Base-by-base conservation (phyloP, 208 protist species). In the Phytomonas francai region DNA sequence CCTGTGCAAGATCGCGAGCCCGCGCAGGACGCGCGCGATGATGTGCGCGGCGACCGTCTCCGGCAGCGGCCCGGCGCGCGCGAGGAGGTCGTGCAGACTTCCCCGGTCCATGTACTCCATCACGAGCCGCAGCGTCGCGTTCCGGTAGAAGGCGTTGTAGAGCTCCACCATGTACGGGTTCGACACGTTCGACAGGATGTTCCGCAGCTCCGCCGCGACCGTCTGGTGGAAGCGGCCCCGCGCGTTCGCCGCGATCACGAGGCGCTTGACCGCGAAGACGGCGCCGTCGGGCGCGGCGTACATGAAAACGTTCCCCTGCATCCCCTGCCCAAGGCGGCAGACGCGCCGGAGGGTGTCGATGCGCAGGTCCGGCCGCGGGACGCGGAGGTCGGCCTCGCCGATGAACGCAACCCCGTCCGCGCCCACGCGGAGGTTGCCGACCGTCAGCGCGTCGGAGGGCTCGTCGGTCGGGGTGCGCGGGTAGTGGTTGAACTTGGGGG, bases 21-120 rank as follows among this genome's bases (percentile, higher is more conserved):
- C 90, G 60, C 86, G 84, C 34, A 96, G 74, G 70, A 97, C 83
- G 71, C 90, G 84, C 6, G 79, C 80, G 0, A 80, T 82, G 49
- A 94, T 89, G 74, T 87, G 92, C 34, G 85, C 88, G 63, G 81
- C 79, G 33, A 77, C 79, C 39, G 68, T 61, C 57, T 87, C 81
- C 16, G 83, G 79, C 19, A 94, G 42, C 5, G 83, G 63, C 25
- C 73, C 70, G n/a, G 65, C 64, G 27, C 73, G 70, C 0, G 72
- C 71, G n/a, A 93, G 77, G n/a, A 94, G 80, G 59, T 94, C 88
- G 25, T 94, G 81, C 39, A 94, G 61, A 76, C 92, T 94, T 19
- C 88, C 88, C 83, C 88, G 90, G 76, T 94, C 77, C 88, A 94
- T 94, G 77, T 92, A 94, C 73, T 94, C 88, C 88, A 94, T 94